Base-by-base conservation (phyloP, 768 basidiomycete species). In the Daedaleopsis sinensis region DNA sequence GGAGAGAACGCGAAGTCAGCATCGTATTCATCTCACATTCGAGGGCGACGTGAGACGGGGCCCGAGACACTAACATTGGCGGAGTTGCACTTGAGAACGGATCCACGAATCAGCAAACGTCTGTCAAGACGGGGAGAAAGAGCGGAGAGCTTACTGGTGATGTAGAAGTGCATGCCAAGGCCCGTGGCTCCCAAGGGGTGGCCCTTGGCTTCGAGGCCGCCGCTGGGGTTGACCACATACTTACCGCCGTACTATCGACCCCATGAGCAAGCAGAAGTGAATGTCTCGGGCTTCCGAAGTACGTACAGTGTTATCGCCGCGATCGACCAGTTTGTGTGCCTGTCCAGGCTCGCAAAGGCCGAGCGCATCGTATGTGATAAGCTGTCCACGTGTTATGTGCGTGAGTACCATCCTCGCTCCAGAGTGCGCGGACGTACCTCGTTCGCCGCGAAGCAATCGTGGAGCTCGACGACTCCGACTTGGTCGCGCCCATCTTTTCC, bases 201-300 rank as follows among this genome's bases (percentile, higher is more conserved):
- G 3, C 93, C 93, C 70, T 93, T 94, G n/a, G 91, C 90, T 70
- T 94, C 90, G 16, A 94, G 80, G 0, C 93, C 93, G 24, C 93
- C 93, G 53, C 88, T 90, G 0, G 93, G 90, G 65, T 94, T 94
- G 38, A 94, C 76, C 18, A 94, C 90, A 52, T 84, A 94, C 73
- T 91, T 91, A 5, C 93, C 92, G 19, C 90, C 92, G 59, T 91
- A 92, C 89, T 91, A 55, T 16, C 10, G 21, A 32, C 27, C 13
- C 4, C 36, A 24, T 55, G 38, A 53, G 46, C 39, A 15, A 19
- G 2, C 36, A 47, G 39, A 19, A 42, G 21, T 11, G 21, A 12
- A 37, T 16, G 23, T 1, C 8, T 0, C 19, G 3, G n/a, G 39
- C 51, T 9, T 7, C 23, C 7, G 2, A 13, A 7, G 5, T 1